Base-by-base conservation (phyloP, 2,329 filamentous ascomycete genomes). In the Penicillium vulpinum region DNA sequence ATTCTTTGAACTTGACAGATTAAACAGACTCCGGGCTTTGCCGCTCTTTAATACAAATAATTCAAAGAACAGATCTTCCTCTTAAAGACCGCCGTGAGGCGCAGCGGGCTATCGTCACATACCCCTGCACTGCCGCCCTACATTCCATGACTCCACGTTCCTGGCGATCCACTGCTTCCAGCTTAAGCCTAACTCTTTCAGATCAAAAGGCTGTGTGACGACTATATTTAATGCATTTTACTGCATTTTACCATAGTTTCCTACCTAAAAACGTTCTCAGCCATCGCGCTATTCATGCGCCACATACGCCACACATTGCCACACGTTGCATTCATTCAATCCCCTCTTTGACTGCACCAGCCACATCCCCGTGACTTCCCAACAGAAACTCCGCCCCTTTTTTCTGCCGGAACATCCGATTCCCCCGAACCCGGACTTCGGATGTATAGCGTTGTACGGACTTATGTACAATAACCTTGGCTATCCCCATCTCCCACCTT, bases 121-220 rank as follows among this genome's bases (percentile, higher is more conserved):
- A 29, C 18, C 46, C 38, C 26, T 57, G 49, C 56, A 58, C 58
- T 56, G 47, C 56, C 52, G n/a, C 29, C 36, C 28, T 16, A 24
- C 48, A 45, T 45, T 40, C 56, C 48, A 58, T 43, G 16, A 28
- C 47, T 29, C 38, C 56, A 45, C 29, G 59, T 60, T 43, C 52
- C 59, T 56, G 48, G 28, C 39, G 58, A 61, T 56, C 60, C 49
- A 61, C 49, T 22, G 47, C n/a, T 28, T 48, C 43, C 41, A 16
- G 48, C 46, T 53, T 13, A 38, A 49, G 13, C 22, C 46, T 49
- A 45, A 35, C 47, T 50, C 22, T 13, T 43, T 31, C 36, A 21
- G 40, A 51, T 36, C 18, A 21, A 26, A 10, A 9, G 29, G 29
- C 18, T 22, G 13, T 33, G 28, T 46, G 44, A 46, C n/a, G n/a